Percentiles rank a stretch among this genome's conserved stretches.
Conservation (phyloP, 2,329 filamentous ascomycete species). For the Colletotrichum graminicola region DNA sequence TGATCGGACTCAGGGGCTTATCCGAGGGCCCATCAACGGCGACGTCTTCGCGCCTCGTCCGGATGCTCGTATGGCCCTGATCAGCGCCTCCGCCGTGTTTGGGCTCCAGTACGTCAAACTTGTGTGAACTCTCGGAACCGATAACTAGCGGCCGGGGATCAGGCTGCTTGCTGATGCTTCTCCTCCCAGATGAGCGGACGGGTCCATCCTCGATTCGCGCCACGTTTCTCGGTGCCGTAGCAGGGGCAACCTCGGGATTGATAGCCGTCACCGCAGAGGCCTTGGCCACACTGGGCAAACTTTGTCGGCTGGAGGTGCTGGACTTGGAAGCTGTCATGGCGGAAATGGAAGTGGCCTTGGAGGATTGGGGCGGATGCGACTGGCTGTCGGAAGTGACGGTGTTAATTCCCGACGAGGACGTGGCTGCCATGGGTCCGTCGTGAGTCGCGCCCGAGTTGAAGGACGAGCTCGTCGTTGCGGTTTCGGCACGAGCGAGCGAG, state of each 20-base stretch:
- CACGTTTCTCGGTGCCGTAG: constrained; percentile 59
- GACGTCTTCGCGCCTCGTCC: constrained; percentile 57
- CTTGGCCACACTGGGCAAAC: constrained; percentile 57
- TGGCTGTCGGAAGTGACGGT: constrained; percentile 55
- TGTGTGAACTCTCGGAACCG: constrained; percentile 52
- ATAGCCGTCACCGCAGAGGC: constrained; percentile 57
- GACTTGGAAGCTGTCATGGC: constrained; percentile 61
- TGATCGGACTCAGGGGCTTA: constrained; percentile 58
- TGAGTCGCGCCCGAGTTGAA: constrained; percentile 50
- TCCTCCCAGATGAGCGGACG: constrained; percentile 53
- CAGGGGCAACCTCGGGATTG: constrained; percentile 61
- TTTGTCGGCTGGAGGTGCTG: constrained; percentile 53
- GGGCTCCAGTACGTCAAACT: constrained; percentile 56
- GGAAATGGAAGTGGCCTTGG: constrained; percentile 64
- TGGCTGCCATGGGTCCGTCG: constrained; percentile 52
- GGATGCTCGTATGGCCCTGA: constrained; percentile 45
- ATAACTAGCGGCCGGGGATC: constrained; percentile 55
- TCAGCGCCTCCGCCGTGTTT: constrained; percentile 49
- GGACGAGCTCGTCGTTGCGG: constrained; percentile 49
- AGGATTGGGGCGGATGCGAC: constrained; percentile 56
- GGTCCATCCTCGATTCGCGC: constrained; percentile 59
- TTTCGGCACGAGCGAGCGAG: constrained; percentile 58
- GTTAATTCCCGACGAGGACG: constrained; percentile 53
- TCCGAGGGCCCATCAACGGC: constrained; percentile 61
- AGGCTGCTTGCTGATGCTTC: constrained; percentile 56